Conservation (phyloP, 169 alveolate species). For the Eimeria necatrix region DNA sequence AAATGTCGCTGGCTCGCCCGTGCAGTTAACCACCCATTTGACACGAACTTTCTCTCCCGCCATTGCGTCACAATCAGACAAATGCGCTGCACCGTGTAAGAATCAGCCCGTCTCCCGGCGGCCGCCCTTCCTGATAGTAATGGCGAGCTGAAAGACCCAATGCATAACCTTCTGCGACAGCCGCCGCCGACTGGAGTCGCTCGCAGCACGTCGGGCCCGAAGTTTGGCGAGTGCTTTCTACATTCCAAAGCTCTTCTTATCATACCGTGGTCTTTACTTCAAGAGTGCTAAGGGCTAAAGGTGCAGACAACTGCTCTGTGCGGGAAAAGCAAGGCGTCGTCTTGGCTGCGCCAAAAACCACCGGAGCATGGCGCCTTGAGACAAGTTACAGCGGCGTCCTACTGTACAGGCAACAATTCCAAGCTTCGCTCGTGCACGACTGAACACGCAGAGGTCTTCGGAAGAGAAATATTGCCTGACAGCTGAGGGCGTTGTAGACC, state of each 20-base stretch:
- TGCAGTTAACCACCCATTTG: slow-evolving; percentile 72
- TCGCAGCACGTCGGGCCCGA: background rate
- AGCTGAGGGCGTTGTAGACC: background rate
- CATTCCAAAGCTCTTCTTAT: slow-evolving; percentile 33
- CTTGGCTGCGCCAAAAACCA: background rate
- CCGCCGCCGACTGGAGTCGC: slow-evolving; percentile 10
- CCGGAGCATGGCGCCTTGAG: background rate
- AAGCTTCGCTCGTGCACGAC: background rate
- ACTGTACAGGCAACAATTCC: background rate
- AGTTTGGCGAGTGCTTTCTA: background rate
- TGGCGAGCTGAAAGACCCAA: slow-evolving; percentile 23
- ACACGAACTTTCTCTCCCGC: slow-evolving; percentile 74
- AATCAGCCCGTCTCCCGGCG: background rate
- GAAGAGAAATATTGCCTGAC: slow-evolving; percentile 19
- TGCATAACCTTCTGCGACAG: slow-evolving; percentile 40
- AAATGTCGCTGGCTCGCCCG: slow-evolving; percentile 74
- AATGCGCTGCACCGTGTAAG: background rate
- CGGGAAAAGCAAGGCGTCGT: background rate
- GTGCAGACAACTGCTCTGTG: background rate
- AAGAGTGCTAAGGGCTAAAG: background rate
- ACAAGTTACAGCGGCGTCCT: background rate
- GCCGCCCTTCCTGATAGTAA: background rate
- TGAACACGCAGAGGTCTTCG: background rate
- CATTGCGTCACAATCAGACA: slow-evolving; percentile 25
- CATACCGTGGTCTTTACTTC: background rate